These are phyloP conservation scores for Secale cereale DNA, from an alignment of 176 grass and related monocot species.

Conservation along the genomic window DNA sequence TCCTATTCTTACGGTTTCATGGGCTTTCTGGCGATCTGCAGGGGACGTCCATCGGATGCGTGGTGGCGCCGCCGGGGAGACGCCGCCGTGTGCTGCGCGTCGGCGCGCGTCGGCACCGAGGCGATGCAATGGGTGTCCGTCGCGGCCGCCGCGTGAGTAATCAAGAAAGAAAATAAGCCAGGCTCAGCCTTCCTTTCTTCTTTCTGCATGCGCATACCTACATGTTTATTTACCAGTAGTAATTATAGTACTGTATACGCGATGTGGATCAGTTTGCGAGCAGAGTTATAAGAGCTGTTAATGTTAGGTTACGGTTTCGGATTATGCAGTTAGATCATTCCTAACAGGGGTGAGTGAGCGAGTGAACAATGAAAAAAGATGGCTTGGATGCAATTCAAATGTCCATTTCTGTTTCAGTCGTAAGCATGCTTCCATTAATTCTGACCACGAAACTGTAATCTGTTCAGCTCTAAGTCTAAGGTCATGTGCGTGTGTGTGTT, in stretches of 20 bases:
- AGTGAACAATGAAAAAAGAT: neutral
- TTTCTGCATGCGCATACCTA: neutral
- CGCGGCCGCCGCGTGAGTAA: constrained; percentile 48
- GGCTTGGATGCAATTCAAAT: neutral
- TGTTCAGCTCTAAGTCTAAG: neutral
- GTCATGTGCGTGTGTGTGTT: neutral
- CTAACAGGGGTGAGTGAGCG: too few species aligned
- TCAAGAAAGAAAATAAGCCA: neutral
- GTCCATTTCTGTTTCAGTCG: neutral
- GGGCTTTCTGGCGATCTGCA: neutral
- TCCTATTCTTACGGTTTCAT: neutral
- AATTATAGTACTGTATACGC: too few species aligned
- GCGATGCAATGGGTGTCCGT: constrained; percentile 44
- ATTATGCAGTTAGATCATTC: neutral
- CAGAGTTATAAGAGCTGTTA: neutral
- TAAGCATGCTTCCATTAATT: neutral
- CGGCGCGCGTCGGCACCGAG: neutral
- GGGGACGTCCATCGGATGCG: neutral
- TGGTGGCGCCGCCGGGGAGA: constrained; percentile 7
- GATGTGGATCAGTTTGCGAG: neutral
- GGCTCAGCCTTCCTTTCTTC: neutral
- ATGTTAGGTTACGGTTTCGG: neutral
- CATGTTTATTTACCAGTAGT: neutral
- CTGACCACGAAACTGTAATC: neutral
- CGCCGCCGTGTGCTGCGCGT: constrained; percentile 26